Percentiles rank a stretch among this genome's conserved stretches.
phyloP scores from a whole-genome alignment of 345 rosid species.

The Isatis tinctoria region DNA sequence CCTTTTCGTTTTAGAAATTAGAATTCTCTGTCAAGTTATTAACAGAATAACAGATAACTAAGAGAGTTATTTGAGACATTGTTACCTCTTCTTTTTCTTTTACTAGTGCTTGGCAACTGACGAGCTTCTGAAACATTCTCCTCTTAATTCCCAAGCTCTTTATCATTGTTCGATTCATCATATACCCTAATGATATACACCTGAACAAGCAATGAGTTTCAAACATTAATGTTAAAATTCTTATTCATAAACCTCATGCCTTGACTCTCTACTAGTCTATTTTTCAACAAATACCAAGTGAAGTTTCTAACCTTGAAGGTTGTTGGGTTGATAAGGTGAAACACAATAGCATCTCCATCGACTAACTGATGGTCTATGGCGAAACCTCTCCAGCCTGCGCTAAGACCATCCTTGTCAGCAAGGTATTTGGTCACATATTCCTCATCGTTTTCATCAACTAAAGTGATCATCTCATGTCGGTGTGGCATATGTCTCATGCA shows the following conservation, averaged over 20 bases:
- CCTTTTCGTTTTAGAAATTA: slow-evolving; percentile 8
- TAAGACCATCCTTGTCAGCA: slow-evolving; percentile 47
- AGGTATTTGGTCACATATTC: slow-evolving; percentile 44
- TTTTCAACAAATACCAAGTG: not conserved
- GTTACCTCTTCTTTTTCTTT: slow-evolving; percentile 29
- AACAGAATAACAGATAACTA: too few relatives aligned
- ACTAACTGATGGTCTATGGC: slow-evolving; percentile 45
- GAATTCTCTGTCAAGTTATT: too few relatives aligned
- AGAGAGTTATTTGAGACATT: not conserved
- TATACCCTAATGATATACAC: slow-evolving; percentile 31
- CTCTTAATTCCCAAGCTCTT: slow-evolving; percentile 13
- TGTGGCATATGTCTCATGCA: slow-evolving; percentile 53
- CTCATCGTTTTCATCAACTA: slow-evolving; percentile 46
- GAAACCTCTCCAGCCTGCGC: slow-evolving; percentile 72
- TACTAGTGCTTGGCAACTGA: slow-evolving; percentile 4
- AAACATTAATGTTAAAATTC: not conserved
- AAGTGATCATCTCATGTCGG: slow-evolving; percentile 29
- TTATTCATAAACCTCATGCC: not conserved
- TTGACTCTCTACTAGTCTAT: not conserved
- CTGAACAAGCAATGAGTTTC: slow-evolving; percentile 16
- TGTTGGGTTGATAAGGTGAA: slow-evolving; percentile 47
- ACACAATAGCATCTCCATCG: slow-evolving; percentile 59
- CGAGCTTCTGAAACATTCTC: slow-evolving; percentile 7
- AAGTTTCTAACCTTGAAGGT: slow-evolving; percentile 45
- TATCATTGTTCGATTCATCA: slow-evolving; percentile 16